Conservation (phyloP, 805 yeast species). For the Saccharomycodes ludwigii region DNA sequence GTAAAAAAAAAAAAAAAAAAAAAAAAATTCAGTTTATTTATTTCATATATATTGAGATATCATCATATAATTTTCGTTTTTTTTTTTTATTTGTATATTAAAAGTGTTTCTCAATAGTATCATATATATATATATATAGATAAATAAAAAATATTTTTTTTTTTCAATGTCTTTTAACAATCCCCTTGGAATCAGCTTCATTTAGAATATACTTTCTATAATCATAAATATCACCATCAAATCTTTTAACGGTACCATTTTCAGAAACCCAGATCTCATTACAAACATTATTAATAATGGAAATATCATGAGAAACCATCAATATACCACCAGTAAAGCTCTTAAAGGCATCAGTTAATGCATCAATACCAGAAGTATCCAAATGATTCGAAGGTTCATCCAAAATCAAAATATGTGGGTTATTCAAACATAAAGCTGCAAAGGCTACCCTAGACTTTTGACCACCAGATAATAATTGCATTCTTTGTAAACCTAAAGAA, state of each 20-base stretch:
- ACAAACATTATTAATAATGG: conserved; percentile 79
- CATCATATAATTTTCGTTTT: not conserved
- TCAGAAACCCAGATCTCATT: conserved; percentile 95
- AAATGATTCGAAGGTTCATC: conserved; percentile 98
- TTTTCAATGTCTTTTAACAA: conserved; percentile 66
- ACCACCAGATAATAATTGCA: conserved; percentile 89
- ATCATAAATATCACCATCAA: conserved; percentile 72
- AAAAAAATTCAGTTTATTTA: too few relatives aligned
- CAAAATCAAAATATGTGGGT: conserved; percentile 82
- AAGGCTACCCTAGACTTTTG: conserved; percentile 97
- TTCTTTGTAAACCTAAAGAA: conserved; percentile 79
- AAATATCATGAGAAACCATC: conserved; percentile 97
- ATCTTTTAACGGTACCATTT: conserved; percentile 63
- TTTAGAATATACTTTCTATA: conserved; percentile 81
- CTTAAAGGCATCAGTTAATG: conserved; percentile 78
- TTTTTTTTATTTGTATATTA: not conserved
- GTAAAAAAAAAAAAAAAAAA: too few relatives aligned
- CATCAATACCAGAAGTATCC: conserved; percentile 97
- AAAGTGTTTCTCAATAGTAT: not conserved
- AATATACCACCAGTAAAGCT: conserved; percentile 90
- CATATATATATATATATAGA: conserved; percentile 1
- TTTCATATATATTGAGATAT: not conserved
- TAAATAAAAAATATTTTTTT: not conserved
- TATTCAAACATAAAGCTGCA: conserved; percentile 81
- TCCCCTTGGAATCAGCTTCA: conserved; percentile 74